phyloP scores from a whole-genome alignment of 306 rosid species.

The Rubus idaeus region DNA sequence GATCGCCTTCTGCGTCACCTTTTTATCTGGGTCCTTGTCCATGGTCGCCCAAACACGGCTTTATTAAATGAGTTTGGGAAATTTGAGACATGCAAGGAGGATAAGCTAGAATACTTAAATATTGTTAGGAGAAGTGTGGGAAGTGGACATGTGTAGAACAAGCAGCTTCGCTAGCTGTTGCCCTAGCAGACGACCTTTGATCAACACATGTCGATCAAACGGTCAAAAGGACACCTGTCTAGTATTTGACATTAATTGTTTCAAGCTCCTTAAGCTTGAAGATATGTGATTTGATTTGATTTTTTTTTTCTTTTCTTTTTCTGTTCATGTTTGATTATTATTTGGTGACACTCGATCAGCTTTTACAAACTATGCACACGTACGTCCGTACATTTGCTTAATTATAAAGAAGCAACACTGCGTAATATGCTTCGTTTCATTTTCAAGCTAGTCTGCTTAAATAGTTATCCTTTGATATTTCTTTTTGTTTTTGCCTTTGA shows the following conservation, averaged over 20 bases:
- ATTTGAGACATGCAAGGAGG: not conserved
- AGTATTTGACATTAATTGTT: not conserved
- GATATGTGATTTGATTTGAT: not conserved
- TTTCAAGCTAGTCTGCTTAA: too few relatives aligned
- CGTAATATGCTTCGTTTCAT: too few relatives aligned
- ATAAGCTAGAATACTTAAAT: not conserved
- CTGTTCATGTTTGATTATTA: not conserved
- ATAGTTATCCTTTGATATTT: too few relatives aligned
- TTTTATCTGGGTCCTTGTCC: not conserved
- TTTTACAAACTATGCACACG: too few relatives aligned
- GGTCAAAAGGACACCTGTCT: constrained; percentile 10
- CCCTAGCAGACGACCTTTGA: not conserved
- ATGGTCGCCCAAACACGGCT: not conserved
- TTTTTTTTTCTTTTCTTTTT: not conserved
- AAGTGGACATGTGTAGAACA: constrained; percentile 20
- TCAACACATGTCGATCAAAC: constrained; percentile 13
- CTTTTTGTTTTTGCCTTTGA: too few relatives aligned
- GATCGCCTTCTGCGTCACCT: not conserved
- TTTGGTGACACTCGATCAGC: too few relatives aligned
- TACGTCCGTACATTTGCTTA: too few relatives aligned
- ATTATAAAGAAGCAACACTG: too few relatives aligned
- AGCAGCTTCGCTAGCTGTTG: not conserved
- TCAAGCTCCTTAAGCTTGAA: not conserved
- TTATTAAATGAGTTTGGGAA: not conserved
- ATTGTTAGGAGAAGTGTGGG: not conserved